Base-by-base conservation (phyloP, 2,329 filamentous ascomycete genomes). In the Chrysoporthe austroafricana region DNA sequence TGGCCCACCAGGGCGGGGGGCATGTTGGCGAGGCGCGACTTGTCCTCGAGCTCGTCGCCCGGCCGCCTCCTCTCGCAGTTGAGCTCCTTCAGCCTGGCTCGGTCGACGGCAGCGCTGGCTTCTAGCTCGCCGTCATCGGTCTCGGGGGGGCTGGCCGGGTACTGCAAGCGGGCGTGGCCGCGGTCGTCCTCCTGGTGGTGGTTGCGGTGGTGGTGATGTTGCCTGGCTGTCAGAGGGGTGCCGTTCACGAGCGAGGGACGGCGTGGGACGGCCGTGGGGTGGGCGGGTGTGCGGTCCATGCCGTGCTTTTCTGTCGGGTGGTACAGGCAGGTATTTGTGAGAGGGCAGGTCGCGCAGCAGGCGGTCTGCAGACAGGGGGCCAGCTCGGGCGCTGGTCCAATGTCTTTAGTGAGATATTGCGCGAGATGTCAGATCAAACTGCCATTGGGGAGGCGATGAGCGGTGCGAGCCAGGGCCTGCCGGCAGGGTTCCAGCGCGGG, bases 1-100 rank as follows among this genome's bases (percentile, higher is more conserved):
- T 93, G 88, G 74, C 89, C 87, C 71, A 92, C 90, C 66, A 93
- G 85, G 72, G 90, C 90, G 70, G 84, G 82, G 60, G 86, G 82
- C 84, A 88, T 88, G 76, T 84, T 87, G 73, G 83, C 81, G 61
- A 87, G 79, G 26, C 85, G 81, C 52, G 81, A 80, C 64, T 78
- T 78, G 70, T 83, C 81, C 71, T 82, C 80, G 69, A 83, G 81
- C 71, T 83, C 80, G 68, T 86, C 83, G 68, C 84, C 81, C 32
- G 81, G 82, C 67, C 84, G 78, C 69, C 81, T 77, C 71, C 84
- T 80, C 70, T 87, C 82, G 74, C 85, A 87, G 74, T 82, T 84
- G 66, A 84, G 74, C 69, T 76, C 75, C 73, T 78, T 70, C 11
- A 69, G 58, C 42, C 60, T 48, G 54, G 66, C 44, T 16, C n/a